Evolutionary conservation across 2,329 filamentous ascomycete species (phyloP).

Genomic region (Plectosphaerella plurivora): DNA sequence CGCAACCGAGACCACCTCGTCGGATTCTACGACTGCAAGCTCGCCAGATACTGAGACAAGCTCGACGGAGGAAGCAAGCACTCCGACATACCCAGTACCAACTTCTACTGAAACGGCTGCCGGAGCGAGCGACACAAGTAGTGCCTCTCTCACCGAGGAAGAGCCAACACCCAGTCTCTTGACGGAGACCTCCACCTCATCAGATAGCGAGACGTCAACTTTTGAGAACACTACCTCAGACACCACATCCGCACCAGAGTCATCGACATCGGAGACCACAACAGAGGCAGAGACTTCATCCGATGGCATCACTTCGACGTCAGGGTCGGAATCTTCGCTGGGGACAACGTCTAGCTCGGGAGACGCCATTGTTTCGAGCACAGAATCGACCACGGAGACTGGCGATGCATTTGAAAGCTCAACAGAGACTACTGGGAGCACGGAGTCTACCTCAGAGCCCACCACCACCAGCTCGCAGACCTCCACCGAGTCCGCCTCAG

Average conservation of each 20-base stretch:
- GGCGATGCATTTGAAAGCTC: neutral
- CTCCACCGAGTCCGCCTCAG: too few species aligned
- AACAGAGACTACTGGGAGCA: neutral
- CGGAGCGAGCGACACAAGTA: neutral
- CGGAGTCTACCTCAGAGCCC: neutral
- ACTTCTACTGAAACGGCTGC: neutral
- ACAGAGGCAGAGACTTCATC: neutral
- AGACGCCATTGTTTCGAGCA: neutral
- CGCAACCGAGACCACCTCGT: too few species aligned
- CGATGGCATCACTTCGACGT: too few species aligned
- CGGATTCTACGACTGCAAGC: too few species aligned
- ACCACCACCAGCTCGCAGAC: neutral
- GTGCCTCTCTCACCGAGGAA: too few species aligned
- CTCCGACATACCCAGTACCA: neutral
- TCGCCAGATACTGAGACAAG: too few species aligned
- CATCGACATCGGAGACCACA: neutral
- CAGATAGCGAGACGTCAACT: neutral
- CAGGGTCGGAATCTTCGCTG: too few species aligned
- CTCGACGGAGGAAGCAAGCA: too few species aligned
- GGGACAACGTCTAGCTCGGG: neutral
- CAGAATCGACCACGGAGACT: neutral
- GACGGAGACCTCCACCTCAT: neutral
- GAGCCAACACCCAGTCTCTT: neutral
- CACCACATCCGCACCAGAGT: neutral
- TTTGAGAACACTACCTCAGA: neutral